These are phyloP conservation scores for Monilinia fructicola DNA, from an alignment of 2,329 filamentous ascomycete genomes.

Conservation along the genomic window DNA sequence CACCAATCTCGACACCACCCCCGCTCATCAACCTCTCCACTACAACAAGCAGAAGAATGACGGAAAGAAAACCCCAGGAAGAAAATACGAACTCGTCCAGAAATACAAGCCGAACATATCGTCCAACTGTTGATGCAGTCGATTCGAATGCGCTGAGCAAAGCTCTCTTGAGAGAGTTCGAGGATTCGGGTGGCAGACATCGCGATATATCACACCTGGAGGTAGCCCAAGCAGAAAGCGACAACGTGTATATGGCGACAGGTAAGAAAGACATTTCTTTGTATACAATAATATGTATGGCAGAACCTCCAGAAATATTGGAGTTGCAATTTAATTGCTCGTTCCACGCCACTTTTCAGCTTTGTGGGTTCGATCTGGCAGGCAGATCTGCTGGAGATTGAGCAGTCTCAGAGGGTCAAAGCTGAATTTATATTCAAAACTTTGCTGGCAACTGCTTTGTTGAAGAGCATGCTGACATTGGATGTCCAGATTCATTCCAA, in stretches of 20 bases:
- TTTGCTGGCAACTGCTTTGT: background rate
- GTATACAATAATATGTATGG: background rate
- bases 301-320: background rate
- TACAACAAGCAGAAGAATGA: slow-evolving; percentile 36
- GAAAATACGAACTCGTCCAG: slow-evolving; percentile 28
- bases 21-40: too few species aligned
- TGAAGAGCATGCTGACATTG: slow-evolving; percentile 29
- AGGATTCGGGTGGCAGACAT: slow-evolving; percentile 54
- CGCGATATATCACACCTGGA: slow-evolving; percentile 62
- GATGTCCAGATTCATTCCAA: slow-evolving; percentile 82
- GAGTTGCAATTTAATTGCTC: background rate
- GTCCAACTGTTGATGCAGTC: slow-evolving; percentile 32
- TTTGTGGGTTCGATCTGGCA: slow-evolving; percentile 2
- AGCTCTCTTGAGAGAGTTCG: slow-evolving; percentile 58
- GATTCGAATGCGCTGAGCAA: slow-evolving; percentile 59
- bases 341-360: background rate
- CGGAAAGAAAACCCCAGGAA: slow-evolving; percentile 36
- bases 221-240: slow-evolving; percentile 68
- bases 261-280: slow-evolving; percentile 39
- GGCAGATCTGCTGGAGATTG: background rate
- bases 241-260: slow-evolving; percentile 63
- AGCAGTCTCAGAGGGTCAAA: background rate
- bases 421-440: background rate
- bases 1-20: slow-evolving; percentile 38
- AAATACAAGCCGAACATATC: slow-evolving; percentile 29